Percentiles rank a stretch among this genome's conserved stretches.
These are phyloP conservation scores for Lipomyces mesembrius DNA, from an alignment of 805 yeast species.

Conservation along the genomic window DNA sequence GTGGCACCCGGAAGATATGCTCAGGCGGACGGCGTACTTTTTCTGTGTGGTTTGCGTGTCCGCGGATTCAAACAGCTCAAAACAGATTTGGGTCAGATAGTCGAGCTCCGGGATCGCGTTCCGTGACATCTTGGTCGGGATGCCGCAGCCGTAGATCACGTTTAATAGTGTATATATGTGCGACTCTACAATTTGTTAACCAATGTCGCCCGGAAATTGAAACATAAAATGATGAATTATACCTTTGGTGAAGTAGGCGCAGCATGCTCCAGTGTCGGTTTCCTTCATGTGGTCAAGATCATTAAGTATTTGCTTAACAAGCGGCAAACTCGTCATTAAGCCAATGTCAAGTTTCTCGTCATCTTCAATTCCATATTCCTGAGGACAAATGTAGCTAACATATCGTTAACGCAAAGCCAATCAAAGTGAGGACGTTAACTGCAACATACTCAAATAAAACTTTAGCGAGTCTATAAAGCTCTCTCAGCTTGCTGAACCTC, in stretches of 20 bases:
- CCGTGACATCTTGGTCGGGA: conserved; percentile 94
- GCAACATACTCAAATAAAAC: conserved; percentile 82
- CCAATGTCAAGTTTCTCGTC: conserved; percentile 96
- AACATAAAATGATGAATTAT: neutral
- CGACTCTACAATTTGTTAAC: conserved; percentile 56
- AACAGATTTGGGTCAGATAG: conserved; percentile 89
- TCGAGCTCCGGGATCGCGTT: conserved; percentile 96
- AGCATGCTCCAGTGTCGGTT: conserved; percentile 79
- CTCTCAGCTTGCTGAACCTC: conserved; percentile 60
- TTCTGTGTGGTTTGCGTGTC: conserved; percentile 51
- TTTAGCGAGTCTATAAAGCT: conserved; percentile 85
- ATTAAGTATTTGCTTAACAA: conserved; percentile 81
- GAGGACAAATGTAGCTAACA: conserved; percentile 74
- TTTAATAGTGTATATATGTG: conserved; percentile 93
- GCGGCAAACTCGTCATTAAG: conserved; percentile 86
- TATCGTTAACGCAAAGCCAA: neutral
- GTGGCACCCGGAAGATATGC: conserved; percentile 97
- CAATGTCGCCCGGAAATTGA: neutral
- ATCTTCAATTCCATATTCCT: conserved; percentile 96
- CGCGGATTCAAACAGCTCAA: conserved; percentile 82
- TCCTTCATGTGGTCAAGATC: conserved; percentile 82
- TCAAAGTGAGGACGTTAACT: neutral
- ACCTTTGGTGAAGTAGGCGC: conserved; percentile 85
- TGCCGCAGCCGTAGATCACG: conserved; percentile 85
- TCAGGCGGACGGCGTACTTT: conserved; percentile 85